Evolutionary conservation across 2,329 filamentous ascomycete genomes (phyloP).

Genomic region (Epicoccum nigrum): DNA sequence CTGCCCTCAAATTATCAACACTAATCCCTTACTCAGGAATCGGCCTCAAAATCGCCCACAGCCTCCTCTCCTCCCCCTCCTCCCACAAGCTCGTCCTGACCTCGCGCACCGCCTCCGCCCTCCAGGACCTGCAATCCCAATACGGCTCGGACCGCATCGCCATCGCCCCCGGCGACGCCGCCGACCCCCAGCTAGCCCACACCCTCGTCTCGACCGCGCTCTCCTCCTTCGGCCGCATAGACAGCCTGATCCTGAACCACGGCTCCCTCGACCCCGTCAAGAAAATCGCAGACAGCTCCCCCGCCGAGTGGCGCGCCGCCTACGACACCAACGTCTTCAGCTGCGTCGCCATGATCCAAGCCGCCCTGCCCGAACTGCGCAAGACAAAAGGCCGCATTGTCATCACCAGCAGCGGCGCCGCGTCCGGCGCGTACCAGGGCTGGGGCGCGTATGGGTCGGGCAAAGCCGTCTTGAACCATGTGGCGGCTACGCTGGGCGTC

Average conservation of each 20-base stretch:
- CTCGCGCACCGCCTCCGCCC: conserved; percentile 61
- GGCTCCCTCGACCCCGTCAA: conserved; percentile 78
- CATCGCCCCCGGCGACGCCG: conserved; percentile 63
- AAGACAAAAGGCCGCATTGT: conserved; percentile 73
- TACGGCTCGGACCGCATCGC: conserved; percentile 61
- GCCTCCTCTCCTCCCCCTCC: conserved; percentile 61
- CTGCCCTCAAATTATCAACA: no score
- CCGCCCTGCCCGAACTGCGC: conserved; percentile 72
- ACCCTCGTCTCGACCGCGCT: conserved; percentile 70
- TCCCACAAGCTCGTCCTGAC: conserved; percentile 64
- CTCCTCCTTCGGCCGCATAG: conserved; percentile 72
- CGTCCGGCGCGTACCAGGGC: conserved; percentile 66
- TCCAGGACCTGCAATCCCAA: conserved; percentile 54
- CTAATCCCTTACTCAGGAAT: conserved; percentile 55
- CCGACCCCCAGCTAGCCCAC: conserved; percentile 60
- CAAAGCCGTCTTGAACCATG: conserved; percentile 83
- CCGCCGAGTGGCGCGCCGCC: conserved; percentile 74
- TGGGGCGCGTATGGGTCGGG: conserved; percentile 85
- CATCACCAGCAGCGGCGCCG: conserved; percentile 80
- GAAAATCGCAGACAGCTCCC: conserved; percentile 69
- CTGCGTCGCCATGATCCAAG: conserved; percentile 76
- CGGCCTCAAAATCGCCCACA: conserved; percentile 65
- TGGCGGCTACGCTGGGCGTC: conserved; percentile 72
- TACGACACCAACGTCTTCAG: conserved; percentile 92
- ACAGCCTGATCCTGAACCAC: conserved; percentile 88